Percentiles rank a stretch among this genome's conserved stretches.
Evolutionary conservation across 148 eudicot species (phyloP).

Genomic region (Agrostemma githago): DNA sequence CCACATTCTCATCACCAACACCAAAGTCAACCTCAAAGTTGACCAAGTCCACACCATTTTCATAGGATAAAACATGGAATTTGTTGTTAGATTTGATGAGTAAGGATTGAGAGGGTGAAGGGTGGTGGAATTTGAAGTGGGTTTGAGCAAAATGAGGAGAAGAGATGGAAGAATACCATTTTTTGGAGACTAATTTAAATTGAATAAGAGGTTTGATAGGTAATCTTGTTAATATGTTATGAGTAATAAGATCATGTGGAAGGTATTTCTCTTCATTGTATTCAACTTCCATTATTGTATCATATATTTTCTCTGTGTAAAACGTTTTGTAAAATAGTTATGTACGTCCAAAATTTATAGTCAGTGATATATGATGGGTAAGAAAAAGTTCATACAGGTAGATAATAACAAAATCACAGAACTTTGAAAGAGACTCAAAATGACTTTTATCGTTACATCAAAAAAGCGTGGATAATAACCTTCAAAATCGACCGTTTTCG

Average conservation of each 20-base stretch:
- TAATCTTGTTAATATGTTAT: slow-evolving; percentile 13
- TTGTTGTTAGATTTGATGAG: neutral
- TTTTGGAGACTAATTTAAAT: slow-evolving; percentile 19
- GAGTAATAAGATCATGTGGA: slow-evolving; percentile 11
- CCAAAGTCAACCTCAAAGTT: neutral
- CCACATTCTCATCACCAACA: neutral
- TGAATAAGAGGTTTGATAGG: slow-evolving; percentile 6
- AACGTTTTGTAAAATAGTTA: too few relatives aligned
- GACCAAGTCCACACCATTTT: neutral
- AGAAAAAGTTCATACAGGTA: too few relatives aligned
- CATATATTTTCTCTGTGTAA: too few relatives aligned
- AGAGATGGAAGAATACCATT: slow-evolving; percentile 20
- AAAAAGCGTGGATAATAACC: too few relatives aligned
- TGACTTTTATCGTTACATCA: too few relatives aligned
- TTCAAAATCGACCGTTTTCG: too few relatives aligned
- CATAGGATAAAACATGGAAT: neutral
- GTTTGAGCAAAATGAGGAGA: slow-evolving; percentile 13
- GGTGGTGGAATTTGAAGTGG: slow-evolving; percentile 9
- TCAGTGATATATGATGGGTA: too few relatives aligned
- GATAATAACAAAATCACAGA: too few relatives aligned
- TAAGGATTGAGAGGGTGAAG: neutral
- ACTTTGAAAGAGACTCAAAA: too few relatives aligned
- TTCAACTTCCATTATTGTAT: neutral
- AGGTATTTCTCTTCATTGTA: neutral
- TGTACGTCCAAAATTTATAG: too few relatives aligned